phyloP scores from a whole-genome alignment of 2,329 filamentous ascomycete genomes.

The Penicillium sp. region DNA sequence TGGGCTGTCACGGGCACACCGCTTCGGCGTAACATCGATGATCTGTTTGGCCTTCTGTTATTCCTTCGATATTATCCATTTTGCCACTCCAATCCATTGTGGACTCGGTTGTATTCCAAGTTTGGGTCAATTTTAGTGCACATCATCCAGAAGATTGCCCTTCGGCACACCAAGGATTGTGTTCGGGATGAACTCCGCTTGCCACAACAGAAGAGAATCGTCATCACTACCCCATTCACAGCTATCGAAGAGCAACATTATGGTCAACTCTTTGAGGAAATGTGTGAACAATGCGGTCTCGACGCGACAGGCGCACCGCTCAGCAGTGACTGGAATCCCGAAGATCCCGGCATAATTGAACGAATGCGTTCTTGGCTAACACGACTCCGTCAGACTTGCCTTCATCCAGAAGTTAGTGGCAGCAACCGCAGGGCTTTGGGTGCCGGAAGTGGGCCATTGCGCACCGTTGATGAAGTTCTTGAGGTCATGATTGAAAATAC shows the following conservation, averaged over 20 bases:
- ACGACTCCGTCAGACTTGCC: conserved; percentile 74
- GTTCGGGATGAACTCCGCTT: conserved; percentile 77
- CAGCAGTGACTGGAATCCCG: conserved; percentile 63
- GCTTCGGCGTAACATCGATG: conserved; percentile 73
- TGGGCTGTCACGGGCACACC: conserved; percentile 95
- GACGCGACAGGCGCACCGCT: conserved; percentile 64
- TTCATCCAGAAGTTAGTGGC: conserved; percentile 79
- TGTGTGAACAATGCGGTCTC: conserved; percentile 70
- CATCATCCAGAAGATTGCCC: conserved; percentile 70
- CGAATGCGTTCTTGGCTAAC: conserved; percentile 79
- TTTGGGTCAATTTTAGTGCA: conserved; percentile 65
- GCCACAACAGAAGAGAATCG: conserved; percentile 79
- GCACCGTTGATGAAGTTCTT: conserved; percentile 83
- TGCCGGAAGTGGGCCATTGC: conserved; percentile 64
- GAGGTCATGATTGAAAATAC: conserved; percentile 90
- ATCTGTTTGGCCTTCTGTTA: conserved; percentile 75
- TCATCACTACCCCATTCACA: conserved; percentile 88
- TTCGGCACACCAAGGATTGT: conserved; percentile 82
- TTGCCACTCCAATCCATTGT: conserved; percentile 62
- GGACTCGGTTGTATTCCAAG: conserved; percentile 64
- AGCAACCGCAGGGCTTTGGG: conserved; percentile 66
- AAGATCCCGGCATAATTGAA: conserved; percentile 59
- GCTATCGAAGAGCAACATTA: conserved; percentile 92
- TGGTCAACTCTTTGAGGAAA: conserved; percentile 69
- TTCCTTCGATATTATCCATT: conserved; percentile 82